Percentiles rank a stretch among this genome's conserved stretches.
Conservation (phyloP, 2,329 filamentous ascomycete genomes). For the Fusarium falciforme region DNA sequence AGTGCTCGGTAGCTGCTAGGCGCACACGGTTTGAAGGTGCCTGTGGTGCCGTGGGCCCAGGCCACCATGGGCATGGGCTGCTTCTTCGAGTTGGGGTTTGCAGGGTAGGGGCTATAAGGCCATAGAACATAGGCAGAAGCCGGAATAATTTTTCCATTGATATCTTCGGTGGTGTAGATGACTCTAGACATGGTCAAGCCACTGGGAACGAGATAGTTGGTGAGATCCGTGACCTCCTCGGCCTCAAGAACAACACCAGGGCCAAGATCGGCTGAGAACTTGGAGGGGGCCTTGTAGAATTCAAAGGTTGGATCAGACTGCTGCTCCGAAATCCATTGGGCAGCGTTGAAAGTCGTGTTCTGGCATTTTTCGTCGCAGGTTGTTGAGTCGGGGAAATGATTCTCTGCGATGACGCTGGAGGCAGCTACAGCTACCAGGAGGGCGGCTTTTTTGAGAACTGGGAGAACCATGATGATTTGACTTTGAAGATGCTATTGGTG, state of each 20-base stretch:
- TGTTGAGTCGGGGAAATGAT: neutral
- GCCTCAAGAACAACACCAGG: neutral
- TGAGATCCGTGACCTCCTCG: conserved; percentile 12
- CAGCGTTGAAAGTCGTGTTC: neutral
- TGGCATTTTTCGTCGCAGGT: neutral
- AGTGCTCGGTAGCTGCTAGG: conserved; percentile 27
- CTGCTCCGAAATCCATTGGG: neutral
- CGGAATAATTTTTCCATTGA: conserved; percentile 11
- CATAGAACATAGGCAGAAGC: conserved; percentile 14
- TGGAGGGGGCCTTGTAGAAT: neutral
- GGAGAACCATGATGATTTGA: neutral
- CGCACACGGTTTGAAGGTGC: conserved; percentile 23
- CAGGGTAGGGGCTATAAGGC: neutral
- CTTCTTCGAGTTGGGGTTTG: neutral
- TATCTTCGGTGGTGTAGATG: conserved; percentile 24
- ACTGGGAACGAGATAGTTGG: conserved; percentile 19
- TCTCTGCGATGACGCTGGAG: neutral
- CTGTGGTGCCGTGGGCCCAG: conserved; percentile 16
- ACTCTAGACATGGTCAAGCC: conserved; percentile 28
- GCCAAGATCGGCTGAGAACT: neutral
- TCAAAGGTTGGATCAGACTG: neutral
- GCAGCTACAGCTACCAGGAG: neutral
- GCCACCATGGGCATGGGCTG: conserved; percentile 1
- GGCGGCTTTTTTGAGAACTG: neutral
- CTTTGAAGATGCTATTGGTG: neutral